phyloP scores from a whole-genome alignment of 2,329 filamentous ascomycete species.

The Diplocarpon rosae region DNA sequence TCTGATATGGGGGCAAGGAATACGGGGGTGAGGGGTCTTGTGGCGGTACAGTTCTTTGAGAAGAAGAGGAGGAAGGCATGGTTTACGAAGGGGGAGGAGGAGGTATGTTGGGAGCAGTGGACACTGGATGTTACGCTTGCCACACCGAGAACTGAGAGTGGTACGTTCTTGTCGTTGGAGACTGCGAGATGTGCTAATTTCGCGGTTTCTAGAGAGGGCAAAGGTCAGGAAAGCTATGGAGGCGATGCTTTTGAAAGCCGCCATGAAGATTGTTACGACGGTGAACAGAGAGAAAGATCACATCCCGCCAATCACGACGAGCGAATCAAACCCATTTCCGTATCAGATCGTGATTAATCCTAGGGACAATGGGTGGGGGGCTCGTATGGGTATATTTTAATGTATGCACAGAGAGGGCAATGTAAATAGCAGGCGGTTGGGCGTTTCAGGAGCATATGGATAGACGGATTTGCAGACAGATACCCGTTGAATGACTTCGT shows the following conservation, averaged over 20 bases:
- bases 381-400: slow-evolving; percentile 55
- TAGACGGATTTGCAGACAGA: slow-evolving; percentile 21
- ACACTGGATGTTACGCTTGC: slow-evolving; percentile 87
- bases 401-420: not conserved
- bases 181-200: slow-evolving; percentile 1
- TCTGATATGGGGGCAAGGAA: slow-evolving; percentile 32
- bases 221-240: slow-evolving; percentile 90
- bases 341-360: slow-evolving; percentile 88
- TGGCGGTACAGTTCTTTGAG: slow-evolving; percentile 90
- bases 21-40: slow-evolving; percentile 59
- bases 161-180: slow-evolving; percentile 37
- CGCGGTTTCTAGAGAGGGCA: slow-evolving; percentile 52
- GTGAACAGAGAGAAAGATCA: slow-evolving; percentile 88
- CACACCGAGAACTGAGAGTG: slow-evolving; percentile 77
- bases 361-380: slow-evolving; percentile 67
- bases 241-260: slow-evolving; percentile 74
- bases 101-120: slow-evolving; percentile 97
- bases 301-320: slow-evolving; percentile 92
- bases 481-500: slow-evolving; percentile 20
- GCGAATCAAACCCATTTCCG: slow-evolving; percentile 84
- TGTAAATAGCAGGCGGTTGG: slow-evolving; percentile 14
- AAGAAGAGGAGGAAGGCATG: slow-evolving; percentile 79
- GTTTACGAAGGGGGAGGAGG: slow-evolving; percentile 72
- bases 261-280: slow-evolving; percentile 79
- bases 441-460: slow-evolving; percentile 7